phyloP scores from a whole-genome alignment of 176 grass and related monocot species.

The Oryza meridionalis region DNA sequence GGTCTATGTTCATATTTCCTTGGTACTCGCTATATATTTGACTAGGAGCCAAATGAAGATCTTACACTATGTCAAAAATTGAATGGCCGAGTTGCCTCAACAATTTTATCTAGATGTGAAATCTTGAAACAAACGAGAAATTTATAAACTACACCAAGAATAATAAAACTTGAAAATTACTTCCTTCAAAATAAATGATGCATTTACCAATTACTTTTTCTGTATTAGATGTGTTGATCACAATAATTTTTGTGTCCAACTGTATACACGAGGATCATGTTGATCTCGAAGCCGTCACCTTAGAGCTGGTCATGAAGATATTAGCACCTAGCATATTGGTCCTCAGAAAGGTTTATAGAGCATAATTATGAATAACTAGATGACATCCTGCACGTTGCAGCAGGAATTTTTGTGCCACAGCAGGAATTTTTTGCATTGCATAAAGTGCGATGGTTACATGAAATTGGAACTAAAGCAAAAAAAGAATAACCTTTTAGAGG shows the following conservation, averaged over 20 bases:
- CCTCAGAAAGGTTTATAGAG: neutral
- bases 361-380: neutral
- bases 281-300: neutral
- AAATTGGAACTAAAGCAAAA: too few species aligned
- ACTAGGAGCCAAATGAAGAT: neutral
- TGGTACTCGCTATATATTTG: neutral
- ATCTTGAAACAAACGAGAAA: neutral
- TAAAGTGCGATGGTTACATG: too few species aligned
- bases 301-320: neutral
- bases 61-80: neutral
- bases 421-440: too few species aligned
- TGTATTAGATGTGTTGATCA: neutral
- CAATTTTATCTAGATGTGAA: neutral
- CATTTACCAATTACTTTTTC: neutral
- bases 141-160: neutral
- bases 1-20: neutral
- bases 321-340: neutral
- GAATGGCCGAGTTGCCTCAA: neutral
- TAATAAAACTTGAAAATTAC: neutral
- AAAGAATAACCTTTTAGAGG: too few species aligned
- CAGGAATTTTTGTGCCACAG: too few species aligned
- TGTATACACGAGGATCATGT: neutral
- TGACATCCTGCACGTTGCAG: too few species aligned
- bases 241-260: neutral
- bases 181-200: neutral